phyloP scores from a whole-genome alignment of 1,284 basidiomycete species.

The Anthracocystis panici-leucophaei region DNA sequence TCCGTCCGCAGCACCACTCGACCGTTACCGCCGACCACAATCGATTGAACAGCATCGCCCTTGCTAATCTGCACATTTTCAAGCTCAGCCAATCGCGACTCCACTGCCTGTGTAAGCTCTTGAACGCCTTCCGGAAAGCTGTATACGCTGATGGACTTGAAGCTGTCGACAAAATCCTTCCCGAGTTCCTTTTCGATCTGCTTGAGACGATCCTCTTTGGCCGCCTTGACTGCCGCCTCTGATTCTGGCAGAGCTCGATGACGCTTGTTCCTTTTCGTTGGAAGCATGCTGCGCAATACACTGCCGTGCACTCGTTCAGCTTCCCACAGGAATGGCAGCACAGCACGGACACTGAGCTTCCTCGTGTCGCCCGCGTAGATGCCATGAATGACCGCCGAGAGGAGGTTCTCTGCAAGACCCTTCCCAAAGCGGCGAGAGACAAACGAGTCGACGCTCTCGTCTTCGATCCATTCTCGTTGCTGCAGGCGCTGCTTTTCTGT shows the following conservation, averaged over 20 bases:
- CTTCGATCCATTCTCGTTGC: constrained; percentile 68
- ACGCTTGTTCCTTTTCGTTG: constrained; percentile 43
- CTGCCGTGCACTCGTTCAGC: constrained; percentile 80
- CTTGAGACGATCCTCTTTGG: constrained; percentile 30
- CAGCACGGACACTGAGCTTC: constrained; percentile 79
- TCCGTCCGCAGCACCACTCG: constrained; percentile 11
- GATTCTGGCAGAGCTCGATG: constrained; percentile 26
- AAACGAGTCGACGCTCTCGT: constrained; percentile 87
- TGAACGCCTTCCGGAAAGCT: constrained; percentile 84
- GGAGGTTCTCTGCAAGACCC: constrained; percentile 79
- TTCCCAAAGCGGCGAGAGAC: constrained; percentile 81
- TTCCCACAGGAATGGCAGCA: constrained; percentile 81
- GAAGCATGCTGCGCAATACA: constrained; percentile 77
- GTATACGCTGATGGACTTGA: constrained; percentile 79
- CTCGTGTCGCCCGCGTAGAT: constrained; percentile 90
- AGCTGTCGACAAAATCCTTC: constrained; percentile 71
- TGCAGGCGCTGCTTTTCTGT: constrained; percentile 65
- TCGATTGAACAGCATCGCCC: constrained; percentile 70
- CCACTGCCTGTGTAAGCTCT: constrained; percentile 77
- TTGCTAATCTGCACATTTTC: constrained; percentile 76
- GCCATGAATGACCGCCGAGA: constrained; percentile 88
- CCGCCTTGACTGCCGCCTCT: constrained; percentile 31
- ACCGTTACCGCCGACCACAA: constrained; percentile 74
- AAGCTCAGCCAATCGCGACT: constrained; percentile 71
- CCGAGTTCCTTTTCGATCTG: constrained; percentile 72